Percentiles rank a stretch among this genome's conserved stretches.
phyloP scores from a whole-genome alignment of 352 stramenopile genomes.

The Nothophytophthora sp. region DNA sequence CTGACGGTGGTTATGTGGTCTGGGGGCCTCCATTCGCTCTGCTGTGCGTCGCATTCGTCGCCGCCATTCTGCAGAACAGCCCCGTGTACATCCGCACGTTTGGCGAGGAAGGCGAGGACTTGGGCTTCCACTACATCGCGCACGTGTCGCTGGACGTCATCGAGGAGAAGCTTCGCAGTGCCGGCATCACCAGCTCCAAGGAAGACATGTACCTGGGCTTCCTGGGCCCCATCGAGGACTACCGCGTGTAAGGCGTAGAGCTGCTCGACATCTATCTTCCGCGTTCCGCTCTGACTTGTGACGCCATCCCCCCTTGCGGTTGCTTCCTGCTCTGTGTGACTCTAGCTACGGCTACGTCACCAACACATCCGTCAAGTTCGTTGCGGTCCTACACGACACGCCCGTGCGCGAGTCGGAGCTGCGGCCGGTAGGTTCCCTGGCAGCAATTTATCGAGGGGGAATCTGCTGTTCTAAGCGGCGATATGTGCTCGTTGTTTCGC shows the following conservation, averaged over 20 bases:
- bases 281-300: no score
- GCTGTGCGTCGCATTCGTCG: background rate
- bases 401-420: conserved; percentile 81
- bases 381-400: conserved; percentile 75
- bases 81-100: conserved; percentile 85
- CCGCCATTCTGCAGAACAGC: conserved; percentile 58
- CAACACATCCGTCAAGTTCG: conserved; percentile 86
- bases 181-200: conserved; percentile 50
- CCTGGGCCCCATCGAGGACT: conserved; percentile 85
- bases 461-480: background rate
- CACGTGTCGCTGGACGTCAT: conserved; percentile 87
- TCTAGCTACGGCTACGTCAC: conserved; percentile 81
- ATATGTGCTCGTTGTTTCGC: conserved; percentile 2
- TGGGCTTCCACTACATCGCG: conserved; percentile 88
- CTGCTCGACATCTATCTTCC: no score
- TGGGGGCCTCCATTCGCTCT: background rate
- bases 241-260: conserved; percentile 50
- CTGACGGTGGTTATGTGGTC: background rate
- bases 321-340: background rate
- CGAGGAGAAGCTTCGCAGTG: conserved; percentile 70
- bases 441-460: background rate
- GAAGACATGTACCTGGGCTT: conserved; percentile 90
- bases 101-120: conserved; percentile 75
- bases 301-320: background rate
- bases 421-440: conserved; percentile 46